Evolutionary conservation across 139 green algal genomes (phyloP).

Genomic region (Pseudopediastrum boryanum): DNA sequence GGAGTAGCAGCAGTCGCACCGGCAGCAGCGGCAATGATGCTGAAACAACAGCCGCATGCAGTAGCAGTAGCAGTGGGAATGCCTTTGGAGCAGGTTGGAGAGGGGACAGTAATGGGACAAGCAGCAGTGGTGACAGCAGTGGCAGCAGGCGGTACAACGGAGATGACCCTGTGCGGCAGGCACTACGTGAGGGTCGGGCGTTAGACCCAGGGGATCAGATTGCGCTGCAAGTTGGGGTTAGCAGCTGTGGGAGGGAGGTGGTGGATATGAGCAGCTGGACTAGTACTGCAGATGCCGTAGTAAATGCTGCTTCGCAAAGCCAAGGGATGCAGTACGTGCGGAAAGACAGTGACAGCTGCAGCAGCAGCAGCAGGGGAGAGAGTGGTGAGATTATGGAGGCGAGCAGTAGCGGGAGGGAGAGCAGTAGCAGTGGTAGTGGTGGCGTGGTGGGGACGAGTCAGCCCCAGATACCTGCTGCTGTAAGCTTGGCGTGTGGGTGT

Average conservation of each 20-base stretch:
- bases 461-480: not conserved
- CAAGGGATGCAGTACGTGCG: too few relatives aligned
- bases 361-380: not conserved
- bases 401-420: constrained; percentile 18
- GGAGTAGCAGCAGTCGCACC: constrained; percentile 3
- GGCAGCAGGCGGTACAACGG: constrained; percentile 15
- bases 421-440: not conserved
- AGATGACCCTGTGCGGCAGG: too few relatives aligned
- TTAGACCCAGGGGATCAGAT: constrained; percentile 20
- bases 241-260: constrained; percentile 21
- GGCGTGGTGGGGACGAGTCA: not conserved
- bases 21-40: constrained; percentile 16
- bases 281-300: constrained; percentile 2
- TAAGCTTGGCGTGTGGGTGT: constrained; percentile 79
- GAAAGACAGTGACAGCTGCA: not conserved
- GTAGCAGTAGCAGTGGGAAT: constrained; percentile 11
- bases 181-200: too few relatives aligned
- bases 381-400: not conserved
- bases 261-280: not conserved
- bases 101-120: not conserved
- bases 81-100: not conserved
- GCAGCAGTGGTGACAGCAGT: constrained; percentile 11
- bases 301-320: constrained; percentile 1
- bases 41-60: constrained; percentile 1
- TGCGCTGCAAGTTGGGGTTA: too few relatives aligned